Percentiles rank a stretch among this genome's conserved stretches.
These are phyloP conservation scores for Zymoseptoria crescenta DNA, from an alignment of 2,329 filamentous ascomycete genomes.

Conservation along the genomic window DNA sequence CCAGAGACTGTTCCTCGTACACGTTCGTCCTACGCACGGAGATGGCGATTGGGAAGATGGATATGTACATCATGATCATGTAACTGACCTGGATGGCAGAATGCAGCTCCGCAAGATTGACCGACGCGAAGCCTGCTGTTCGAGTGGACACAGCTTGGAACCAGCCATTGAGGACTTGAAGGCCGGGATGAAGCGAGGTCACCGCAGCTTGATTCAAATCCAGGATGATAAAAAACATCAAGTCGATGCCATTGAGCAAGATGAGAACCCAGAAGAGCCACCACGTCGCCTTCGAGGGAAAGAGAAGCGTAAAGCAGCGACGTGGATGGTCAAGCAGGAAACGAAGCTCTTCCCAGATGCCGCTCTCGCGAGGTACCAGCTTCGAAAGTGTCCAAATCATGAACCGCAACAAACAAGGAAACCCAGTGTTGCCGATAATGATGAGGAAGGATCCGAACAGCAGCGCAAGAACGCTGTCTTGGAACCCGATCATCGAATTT, in stretches of 20 bases:
- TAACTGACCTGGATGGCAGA: conserved; percentile 91
- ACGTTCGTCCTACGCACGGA: conserved; percentile 90
- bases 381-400: conserved; percentile 78
- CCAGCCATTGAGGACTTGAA: conserved; percentile 73
- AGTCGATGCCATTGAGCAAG: conserved; percentile 71
- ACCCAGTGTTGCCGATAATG: conserved; percentile 90
- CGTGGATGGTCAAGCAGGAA: conserved; percentile 92
- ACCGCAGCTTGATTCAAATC: conserved; percentile 72
- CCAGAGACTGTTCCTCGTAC: conserved; percentile 83
- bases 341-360: conserved; percentile 78
- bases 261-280: conserved; percentile 87
- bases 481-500: conserved; percentile 89
- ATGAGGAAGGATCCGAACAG: conserved; percentile 78
- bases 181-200: conserved; percentile 58
- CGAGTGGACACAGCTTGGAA: conserved; percentile 87
- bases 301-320: conserved; percentile 90
- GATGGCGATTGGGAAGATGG: conserved; percentile 92
- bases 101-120: conserved; percentile 70
- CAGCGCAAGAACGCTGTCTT: conserved; percentile 65
- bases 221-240: conserved; percentile 86
- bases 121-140: conserved; percentile 80
- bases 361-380: conserved; percentile 55
- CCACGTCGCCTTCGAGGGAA: conserved; percentile 86
- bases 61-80: conserved; percentile 99
- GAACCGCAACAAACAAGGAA: conserved; percentile 88